A percentile compares a stretch with the other conserved stretches of the same genome.
Evolutionary conservation across 2,329 filamentous ascomycete genomes (phyloP).

Genomic region (Teratosphaeriaceae sp.): DNA sequence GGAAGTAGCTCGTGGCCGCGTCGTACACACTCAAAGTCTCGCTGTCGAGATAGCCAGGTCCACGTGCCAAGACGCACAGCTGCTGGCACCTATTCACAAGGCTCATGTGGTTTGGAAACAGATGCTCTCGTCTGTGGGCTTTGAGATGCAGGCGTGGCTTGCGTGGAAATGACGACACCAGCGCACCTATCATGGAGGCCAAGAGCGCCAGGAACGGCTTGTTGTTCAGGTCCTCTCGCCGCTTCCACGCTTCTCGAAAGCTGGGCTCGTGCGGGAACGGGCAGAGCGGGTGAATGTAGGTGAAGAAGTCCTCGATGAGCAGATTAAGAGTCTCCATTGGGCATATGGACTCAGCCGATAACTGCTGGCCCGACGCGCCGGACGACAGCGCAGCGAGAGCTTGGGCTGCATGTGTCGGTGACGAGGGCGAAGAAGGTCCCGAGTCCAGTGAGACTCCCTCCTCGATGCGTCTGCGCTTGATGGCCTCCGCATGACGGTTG

Average conservation of each 20-base stretch:
- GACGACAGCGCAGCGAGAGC: conserved; percentile 45
- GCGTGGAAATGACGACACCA: conserved; percentile 72
- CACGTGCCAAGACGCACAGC: conserved; percentile 61
- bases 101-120: conserved; percentile 62
- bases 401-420: conserved; percentile 48
- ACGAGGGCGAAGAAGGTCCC: conserved; percentile 40
- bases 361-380: conserved; percentile 34
- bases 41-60: conserved; percentile 49
- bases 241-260: conserved; percentile 62
- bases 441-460: conserved; percentile 34
- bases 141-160: conserved; percentile 65
- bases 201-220: conserved; percentile 63
- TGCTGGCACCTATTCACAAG: conserved; percentile 66
- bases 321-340: conserved; percentile 61
- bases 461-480: conserved; percentile 55
- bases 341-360: conserved; percentile 63
- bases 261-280: conserved; percentile 75
- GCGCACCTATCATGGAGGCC: conserved; percentile 64
- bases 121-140: conserved; percentile 54
- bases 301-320: conserved; percentile 76
- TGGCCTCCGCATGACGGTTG: conserved; percentile 59
- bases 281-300: conserved; percentile 68
- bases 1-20: conserved; percentile 69
- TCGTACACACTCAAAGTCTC: conserved; percentile 52
- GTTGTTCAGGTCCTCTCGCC: conserved; percentile 59